Percentiles rank a stretch among this genome's conserved stretches.
Evolutionary conservation across 768 basidiomycete species (phyloP).

Genomic region (Mycena galopus): DNA sequence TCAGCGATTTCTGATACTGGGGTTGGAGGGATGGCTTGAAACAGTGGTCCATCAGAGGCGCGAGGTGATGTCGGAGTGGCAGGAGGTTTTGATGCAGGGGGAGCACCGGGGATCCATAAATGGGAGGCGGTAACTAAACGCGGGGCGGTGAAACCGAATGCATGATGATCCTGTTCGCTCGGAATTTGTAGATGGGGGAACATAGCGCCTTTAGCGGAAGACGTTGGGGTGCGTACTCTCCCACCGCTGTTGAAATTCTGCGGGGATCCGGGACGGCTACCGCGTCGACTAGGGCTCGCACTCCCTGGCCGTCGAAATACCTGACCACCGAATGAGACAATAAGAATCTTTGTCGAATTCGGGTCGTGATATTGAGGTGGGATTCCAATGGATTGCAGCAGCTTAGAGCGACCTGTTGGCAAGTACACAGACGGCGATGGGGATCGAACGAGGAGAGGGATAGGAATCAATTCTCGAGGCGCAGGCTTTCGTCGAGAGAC

Average conservation of each 20-base stretch:
- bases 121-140: conserved; percentile 66
- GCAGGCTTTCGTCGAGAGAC: conserved; percentile 39
- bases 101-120: conserved; percentile 70
- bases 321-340: conserved; percentile 88
- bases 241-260: neutral
- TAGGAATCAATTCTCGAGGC: conserved; percentile 57
- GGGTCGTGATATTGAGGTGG: conserved; percentile 64
- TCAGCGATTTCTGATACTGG: conserved; percentile 39
- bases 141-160: conserved; percentile 36
- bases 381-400: conserved; percentile 73
- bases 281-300: conserved; percentile 43
- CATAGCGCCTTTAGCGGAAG: neutral
- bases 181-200: conserved; percentile 28
- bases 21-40: conserved; percentile 53
- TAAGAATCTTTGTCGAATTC: conserved; percentile 67
- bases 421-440: conserved; percentile 66
- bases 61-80: conserved; percentile 32
- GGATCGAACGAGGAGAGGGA: conserved; percentile 80
- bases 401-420: conserved; percentile 59
- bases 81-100: conserved; percentile 59
- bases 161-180: conserved; percentile 32
- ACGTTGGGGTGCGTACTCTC: neutral
- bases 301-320: conserved; percentile 71
- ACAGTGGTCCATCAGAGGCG: conserved; percentile 26
- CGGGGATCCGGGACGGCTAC: conserved; percentile 19